phyloP scores from a whole-genome alignment of 345 rosid species.

The Dipteronia sinensis region DNA sequence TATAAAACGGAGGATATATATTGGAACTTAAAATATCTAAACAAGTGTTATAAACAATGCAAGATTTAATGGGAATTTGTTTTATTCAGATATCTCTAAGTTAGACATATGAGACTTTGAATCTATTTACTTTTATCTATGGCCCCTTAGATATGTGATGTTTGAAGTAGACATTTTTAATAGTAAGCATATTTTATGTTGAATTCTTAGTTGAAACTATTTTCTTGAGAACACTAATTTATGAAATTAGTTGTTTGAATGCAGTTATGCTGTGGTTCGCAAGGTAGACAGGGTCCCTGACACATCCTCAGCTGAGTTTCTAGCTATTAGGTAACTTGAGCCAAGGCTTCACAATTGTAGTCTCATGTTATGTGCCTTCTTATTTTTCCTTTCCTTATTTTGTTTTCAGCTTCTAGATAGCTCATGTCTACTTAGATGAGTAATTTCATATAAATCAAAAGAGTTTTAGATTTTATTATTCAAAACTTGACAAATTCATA shows the following conservation, averaged over 20 bases:
- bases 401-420: neutral
- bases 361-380: neutral
- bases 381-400: neutral
- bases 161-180: neutral
- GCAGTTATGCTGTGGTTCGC: conserved; percentile 68
- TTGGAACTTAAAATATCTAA: neutral
- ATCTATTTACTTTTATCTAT: neutral
- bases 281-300: conserved; percentile 59
- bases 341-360: conserved; percentile 4
- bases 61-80: neutral
- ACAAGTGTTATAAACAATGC: neutral
- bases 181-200: neutral
- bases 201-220: too few relatives aligned
- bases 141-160: neutral
- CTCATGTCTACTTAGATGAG: neutral
- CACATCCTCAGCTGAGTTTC: conserved; percentile 46
- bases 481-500: neutral
- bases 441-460: conserved; percentile 5
- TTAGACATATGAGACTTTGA: neutral
- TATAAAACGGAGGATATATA: neutral
- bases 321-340: conserved; percentile 51
- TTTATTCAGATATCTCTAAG: neutral
- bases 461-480: neutral
- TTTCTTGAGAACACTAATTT: neutral
- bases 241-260: conserved; percentile 17